Percentiles rank a stretch among this genome's conserved stretches.
phyloP scores from a whole-genome alignment of 2,329 filamentous ascomycete genomes.

The Waltergamsia citrina region DNA sequence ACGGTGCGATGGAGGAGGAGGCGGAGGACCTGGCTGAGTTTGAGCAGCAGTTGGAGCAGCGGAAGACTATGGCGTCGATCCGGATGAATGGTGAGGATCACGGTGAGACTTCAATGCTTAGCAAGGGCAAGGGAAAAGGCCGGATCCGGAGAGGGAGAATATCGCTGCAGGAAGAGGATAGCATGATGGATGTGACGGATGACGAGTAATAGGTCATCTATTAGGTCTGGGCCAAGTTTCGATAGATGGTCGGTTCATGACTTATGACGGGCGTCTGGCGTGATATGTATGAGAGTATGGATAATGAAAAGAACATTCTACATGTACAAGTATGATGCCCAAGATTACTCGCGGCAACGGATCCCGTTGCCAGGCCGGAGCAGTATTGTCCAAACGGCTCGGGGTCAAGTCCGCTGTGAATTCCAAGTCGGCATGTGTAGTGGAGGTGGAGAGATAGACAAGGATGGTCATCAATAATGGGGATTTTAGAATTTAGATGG shows the following conservation, averaged over 20 bases:
- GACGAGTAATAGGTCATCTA: conserved; percentile 36
- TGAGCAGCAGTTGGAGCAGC: conserved; percentile 39
- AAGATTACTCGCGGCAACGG: too few relatives aligned
- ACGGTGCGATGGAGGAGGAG: conserved; percentile 34
- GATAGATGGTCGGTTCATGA: not conserved
- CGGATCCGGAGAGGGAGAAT: conserved; percentile 24
- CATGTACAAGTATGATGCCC: too few relatives aligned
- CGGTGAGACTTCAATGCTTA: conserved; percentile 14
- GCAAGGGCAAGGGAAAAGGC: conserved; percentile 37
- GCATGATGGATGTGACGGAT: conserved; percentile 48
- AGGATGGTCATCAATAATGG: too few relatives aligned
- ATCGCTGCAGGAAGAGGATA: conserved; percentile 24
- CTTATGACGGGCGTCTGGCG: too few relatives aligned
- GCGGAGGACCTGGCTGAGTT: conserved; percentile 37
- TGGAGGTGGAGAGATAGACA: too few relatives aligned
- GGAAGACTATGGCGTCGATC: conserved; percentile 32
- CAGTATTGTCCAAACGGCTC: too few relatives aligned
- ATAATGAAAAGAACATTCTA: not conserved
- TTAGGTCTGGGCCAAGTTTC: too few relatives aligned
- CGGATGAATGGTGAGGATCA: conserved; percentile 20
- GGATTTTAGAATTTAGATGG: too few relatives aligned
- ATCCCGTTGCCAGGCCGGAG: too few relatives aligned
- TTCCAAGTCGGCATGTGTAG: too few relatives aligned
- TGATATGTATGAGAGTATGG: too few relatives aligned
- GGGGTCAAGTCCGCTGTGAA: too few relatives aligned